phyloP scores from a whole-genome alignment of 1,284 basidiomycete species.

The Hemileia vastatrix region DNA sequence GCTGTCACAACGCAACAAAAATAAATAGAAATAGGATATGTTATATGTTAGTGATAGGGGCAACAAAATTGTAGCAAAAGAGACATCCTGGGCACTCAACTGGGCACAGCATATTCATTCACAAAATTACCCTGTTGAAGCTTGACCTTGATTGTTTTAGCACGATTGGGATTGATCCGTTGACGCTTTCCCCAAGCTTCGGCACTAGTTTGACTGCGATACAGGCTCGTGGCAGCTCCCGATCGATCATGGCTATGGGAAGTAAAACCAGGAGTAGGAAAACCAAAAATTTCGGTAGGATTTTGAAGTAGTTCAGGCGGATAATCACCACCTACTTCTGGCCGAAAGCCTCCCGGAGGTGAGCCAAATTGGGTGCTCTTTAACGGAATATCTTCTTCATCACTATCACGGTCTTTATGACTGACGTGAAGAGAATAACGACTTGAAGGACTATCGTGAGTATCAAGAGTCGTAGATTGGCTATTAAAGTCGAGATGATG shows the following conservation, averaged over 20 bases:
- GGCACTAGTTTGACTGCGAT: constrained; percentile 20
- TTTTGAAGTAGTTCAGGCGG: too few species aligned
- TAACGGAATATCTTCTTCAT: background rate
- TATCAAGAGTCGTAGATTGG: too few species aligned
- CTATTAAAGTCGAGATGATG: background rate
- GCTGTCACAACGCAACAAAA: constrained; percentile 7
- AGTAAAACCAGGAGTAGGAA: background rate
- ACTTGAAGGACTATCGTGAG: background rate
- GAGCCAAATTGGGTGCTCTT: background rate
- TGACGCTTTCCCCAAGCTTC: constrained; percentile 22
- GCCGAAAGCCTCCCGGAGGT: background rate
- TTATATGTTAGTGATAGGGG: background rate
- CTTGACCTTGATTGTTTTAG: constrained; percentile 23
- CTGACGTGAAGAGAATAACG: background rate
- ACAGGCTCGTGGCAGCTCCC: constrained; percentile 4
- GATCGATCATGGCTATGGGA: too few species aligned
- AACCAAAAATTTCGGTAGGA: too few species aligned
- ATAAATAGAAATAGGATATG: background rate
- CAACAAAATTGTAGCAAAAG: too few species aligned
- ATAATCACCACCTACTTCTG: background rate
- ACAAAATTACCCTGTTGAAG: constrained; percentile 23
- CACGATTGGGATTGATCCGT: constrained; percentile 18
- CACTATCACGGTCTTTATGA: background rate
- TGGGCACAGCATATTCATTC: constrained; percentile 21
- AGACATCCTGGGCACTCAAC: background rate